Base-by-base conservation (phyloP, 768 basidiomycete genomes). In the Lentinula lateritia region DNA sequence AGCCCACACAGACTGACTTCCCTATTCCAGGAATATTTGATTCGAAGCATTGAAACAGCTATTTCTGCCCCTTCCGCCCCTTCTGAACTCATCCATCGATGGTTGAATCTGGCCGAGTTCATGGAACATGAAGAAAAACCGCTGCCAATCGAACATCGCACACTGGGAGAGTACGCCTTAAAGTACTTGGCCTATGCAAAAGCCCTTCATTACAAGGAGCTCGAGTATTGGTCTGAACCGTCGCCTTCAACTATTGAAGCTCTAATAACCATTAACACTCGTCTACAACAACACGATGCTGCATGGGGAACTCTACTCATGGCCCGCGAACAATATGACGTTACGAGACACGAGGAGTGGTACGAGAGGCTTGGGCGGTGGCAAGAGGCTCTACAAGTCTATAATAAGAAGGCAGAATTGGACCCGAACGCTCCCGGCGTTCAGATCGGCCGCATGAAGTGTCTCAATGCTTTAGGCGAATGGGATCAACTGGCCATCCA, bases 121-220 rank as follows among this genome's bases (percentile, higher is more conserved):
- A 96, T 98, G 92, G 97, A 98, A 72, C 96, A 98, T 66, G 95
- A 98, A 73, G 97, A 98, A 69, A 96, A 96, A 69, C 84, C 92
- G 0, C 79, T 98, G 1, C 94, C 94, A 1, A 97, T 98, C 63
- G 94, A 97, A 67, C 89, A 95, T 66, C 85, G 92, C 56, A 93
- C 92, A 12, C 83, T 98, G 13, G 97, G 96, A 41, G 92, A 95
- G 68, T 94, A 95, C 69, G 95, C 97, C 0, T 84, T 92, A 77
- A 90, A 89, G 65, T 94, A 91, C 72, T 89, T 93, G 72, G 95
- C 95, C 0, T 98, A 94, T 66, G 97, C 97, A 3, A 98, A 98
- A 71, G 95, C 96, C 0, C 80, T 99, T 32, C 97, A 99, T 72
- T 99, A 98, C 79, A 98, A 98, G 72, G 97, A 99, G 67, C 81